Evolutionary conservation across 495 filamentous ascomycete genomes (phyloP).

Genomic region (Podospora anserina): DNA sequence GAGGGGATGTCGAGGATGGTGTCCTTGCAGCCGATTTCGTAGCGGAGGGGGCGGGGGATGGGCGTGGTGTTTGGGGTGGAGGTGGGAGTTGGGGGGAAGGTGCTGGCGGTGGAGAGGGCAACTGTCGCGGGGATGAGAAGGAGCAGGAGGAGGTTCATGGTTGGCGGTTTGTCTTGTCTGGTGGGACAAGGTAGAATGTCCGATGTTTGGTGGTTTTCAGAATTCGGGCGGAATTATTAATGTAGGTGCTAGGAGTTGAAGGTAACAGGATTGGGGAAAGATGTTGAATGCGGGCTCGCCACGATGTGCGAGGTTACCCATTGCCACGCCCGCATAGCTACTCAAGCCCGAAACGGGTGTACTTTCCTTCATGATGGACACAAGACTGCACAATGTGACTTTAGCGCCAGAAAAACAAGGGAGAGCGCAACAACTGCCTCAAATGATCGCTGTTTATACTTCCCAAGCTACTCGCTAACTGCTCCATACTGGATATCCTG

Average conservation of each 20-base stretch:
- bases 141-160: not conserved
- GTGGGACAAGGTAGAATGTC: no score
- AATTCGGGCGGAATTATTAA: not conserved
- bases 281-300: not conserved
- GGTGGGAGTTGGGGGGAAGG: not conserved
- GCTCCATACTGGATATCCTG: no score
- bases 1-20: not conserved
- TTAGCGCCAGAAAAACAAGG: no score
- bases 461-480: no score
- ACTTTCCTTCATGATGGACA: not conserved
- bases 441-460: no score
- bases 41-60: constrained; percentile 3
- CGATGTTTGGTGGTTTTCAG: not conserved
- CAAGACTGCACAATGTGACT: not conserved
- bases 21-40: constrained; percentile 1
- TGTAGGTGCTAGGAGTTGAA: not conserved
- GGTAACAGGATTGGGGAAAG: not conserved
- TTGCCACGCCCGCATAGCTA: not conserved
- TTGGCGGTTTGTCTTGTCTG: not conserved
- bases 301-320: not conserved
- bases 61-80: not conserved
- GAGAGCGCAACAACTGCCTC: no score
- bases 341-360: not conserved
- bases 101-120: not conserved
- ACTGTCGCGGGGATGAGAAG: not conserved